These are phyloP conservation scores for Kalaharituber pfeilii DNA, from an alignment of 2,329 filamentous ascomycete genomes.

Conservation along the genomic window DNA sequence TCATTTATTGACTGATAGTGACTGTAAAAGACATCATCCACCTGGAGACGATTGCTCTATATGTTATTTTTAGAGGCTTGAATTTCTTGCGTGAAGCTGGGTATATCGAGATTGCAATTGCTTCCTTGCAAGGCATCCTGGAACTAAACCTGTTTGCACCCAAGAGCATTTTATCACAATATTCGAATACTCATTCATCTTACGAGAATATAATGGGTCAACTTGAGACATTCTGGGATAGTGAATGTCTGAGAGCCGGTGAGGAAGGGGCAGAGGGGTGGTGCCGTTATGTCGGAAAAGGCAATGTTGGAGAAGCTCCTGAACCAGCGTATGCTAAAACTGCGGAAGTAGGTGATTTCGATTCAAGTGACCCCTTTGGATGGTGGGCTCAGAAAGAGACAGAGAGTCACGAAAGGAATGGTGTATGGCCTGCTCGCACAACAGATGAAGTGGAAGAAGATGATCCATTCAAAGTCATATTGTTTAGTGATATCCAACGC, in stretches of 20 bases:
- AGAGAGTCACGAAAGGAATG: neutral
- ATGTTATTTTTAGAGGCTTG: constrained; percentile 59
- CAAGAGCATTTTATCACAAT: neutral
- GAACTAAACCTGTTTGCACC: constrained; percentile 48
- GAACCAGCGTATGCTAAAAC: neutral
- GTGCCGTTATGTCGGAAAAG: constrained; percentile 32
- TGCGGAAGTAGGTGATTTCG: constrained; percentile 2
- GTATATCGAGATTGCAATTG: constrained; percentile 57
- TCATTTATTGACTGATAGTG: neutral
- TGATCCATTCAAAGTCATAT: constrained; percentile 66
- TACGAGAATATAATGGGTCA: constrained; percentile 13
- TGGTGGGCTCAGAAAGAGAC: constrained; percentile 34
- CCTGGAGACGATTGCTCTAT: constrained; percentile 30
- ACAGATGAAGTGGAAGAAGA: constrained; percentile 58
- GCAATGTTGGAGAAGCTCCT: constrained; percentile 12
- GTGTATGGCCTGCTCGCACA: constrained; percentile 45
- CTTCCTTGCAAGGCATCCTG: constrained; percentile 65
- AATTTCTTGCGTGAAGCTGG: constrained; percentile 58
- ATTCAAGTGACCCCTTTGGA: constrained; percentile 19
- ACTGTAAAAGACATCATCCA: constrained; percentile 8
- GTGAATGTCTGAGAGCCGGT: constrained; percentile 60
- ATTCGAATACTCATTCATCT: neutral
- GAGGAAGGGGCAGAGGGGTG: constrained; percentile 57
- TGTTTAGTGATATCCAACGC: constrained; percentile 57
- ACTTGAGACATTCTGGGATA: constrained; percentile 58